Evolutionary conservation across 352 stramenopile genomes (phyloP), one percentile per base, ranked within the genome.

Genomic region (Blastocystis sp.): DNA sequence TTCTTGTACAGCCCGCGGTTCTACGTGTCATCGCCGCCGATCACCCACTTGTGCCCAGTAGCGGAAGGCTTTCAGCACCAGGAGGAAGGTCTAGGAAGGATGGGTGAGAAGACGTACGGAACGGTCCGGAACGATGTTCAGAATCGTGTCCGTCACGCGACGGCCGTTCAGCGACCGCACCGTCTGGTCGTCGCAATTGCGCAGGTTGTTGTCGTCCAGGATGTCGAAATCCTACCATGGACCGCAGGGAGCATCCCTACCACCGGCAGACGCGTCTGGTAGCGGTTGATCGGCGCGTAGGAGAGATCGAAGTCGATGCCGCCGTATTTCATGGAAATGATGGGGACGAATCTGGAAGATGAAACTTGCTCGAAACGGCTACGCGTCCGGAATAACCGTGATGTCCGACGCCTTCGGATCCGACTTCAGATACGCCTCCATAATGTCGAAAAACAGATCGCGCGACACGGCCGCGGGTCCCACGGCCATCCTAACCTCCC

Each of bases 1-100:
- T 99, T 99, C n/a, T 93, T 97, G 88, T 99, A 99, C 73, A 99
- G 91, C 40, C 96, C 96, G 34, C 96, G 92, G 49, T 93, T 88
- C 89, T 87, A 67, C 16, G 24, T 3, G n/a, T 14, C 27, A 87
- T 76, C 24, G 18, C 0, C 11, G 4, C 44, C 0, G 24, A 71
- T 0, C 7, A 86, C 0, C 18, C 40, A 79, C 84, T 54, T 91
- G 91, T 18, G 89, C 90, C 90, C 90, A 93, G 86, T 92, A 92
- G 54, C 91, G 86, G 21, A 94, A 90, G 59, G 89, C 88, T 36
- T 91, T 84, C 44, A 95, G 88, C 4, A 93, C 91, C 0, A 92
- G 91, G 9, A 96, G 90, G 89, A 97, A 98, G 21, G 89, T 92
- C 76, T 91, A 84, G 87, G 87, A 93, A 93, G 49, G 57, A 87